Evolutionary conservation across 2,329 filamentous ascomycete genomes (phyloP), one percentile per base, ranked within the genome.

Genomic region (Colletotrichum magnum): DNA sequence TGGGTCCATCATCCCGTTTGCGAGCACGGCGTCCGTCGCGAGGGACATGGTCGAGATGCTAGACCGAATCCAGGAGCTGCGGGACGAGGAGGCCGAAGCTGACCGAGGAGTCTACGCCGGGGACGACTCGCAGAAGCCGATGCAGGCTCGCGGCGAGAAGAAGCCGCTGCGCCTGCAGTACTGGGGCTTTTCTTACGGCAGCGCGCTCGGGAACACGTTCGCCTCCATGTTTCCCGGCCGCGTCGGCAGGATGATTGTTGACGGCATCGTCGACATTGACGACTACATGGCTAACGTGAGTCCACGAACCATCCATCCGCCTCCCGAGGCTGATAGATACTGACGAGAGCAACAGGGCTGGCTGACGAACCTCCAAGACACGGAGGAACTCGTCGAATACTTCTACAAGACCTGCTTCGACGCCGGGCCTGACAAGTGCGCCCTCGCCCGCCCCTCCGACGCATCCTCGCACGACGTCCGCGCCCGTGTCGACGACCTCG

Each of bases 181-280:
- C 71, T 82, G 84, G 77, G 85, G 86, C 0, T 82, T 87, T 60
- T 86, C 84, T 6, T 88, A 88, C 18, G 78, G 79, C 16, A 79
- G 78, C 2, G 18, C 78, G 0, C 73, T 81, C 0, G 79, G 79
- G 1, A 79, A 79, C 50, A 77, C 77, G 36, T 79, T 81, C 69
- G 77, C 79, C 2, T 77, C 79, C 36, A 74, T 81, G 75, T 81
- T 77, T 41, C 78, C 79, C 0, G 78, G 72, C 0, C 75, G 79
- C 3, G 73, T 86, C 9, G 82, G 79, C 0, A 79, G 83, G 15
- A 74, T 86, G 60, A 76, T 85, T 4, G 74, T 84, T 2, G 82
- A 83, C 18, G 81, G 77, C 1, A 78, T 84, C 2, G 74, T 71
- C 16, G 76, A 84, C 64, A 70, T 75, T 0, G 70, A 80, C 15